These are phyloP conservation scores for Yarrowia sp. DNA, from an alignment of 805 yeast species.

Conservation along the genomic window DNA sequence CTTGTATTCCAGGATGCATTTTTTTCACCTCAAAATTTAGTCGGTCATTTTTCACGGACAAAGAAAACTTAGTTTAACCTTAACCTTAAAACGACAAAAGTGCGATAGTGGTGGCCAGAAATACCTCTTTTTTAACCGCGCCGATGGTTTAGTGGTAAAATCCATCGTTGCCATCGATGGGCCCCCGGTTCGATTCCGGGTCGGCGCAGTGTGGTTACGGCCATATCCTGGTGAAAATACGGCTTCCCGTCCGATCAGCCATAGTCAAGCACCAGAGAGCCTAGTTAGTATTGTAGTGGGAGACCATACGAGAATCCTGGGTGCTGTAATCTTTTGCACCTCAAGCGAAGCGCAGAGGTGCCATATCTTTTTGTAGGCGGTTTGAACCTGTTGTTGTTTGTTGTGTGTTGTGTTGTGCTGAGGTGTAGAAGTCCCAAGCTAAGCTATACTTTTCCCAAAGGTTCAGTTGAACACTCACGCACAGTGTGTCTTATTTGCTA, in stretches of 20 bases:
- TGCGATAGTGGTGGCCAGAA: background rate
- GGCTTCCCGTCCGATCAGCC: slow-evolving; percentile 23
- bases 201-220: slow-evolving; percentile 11
- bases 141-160: slow-evolving; percentile 20
- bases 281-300: slow-evolving; percentile 15
- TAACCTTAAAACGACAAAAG: background rate
- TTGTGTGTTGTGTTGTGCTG: no score
- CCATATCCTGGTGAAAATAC: slow-evolving; percentile 19
- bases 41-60: background rate
- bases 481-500: no score
- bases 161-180: slow-evolving; percentile 23
- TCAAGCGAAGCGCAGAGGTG: background rate
- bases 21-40: background rate
- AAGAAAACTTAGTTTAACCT: background rate
- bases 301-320: slow-evolving; percentile 20
- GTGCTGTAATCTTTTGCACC: slow-evolving; percentile 13
- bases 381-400: no score
- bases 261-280: slow-evolving; percentile 15
- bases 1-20: background rate
- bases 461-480: no score
- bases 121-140: background rate
- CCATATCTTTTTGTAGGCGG: no score
- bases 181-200: slow-evolving; percentile 25
- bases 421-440: no score
- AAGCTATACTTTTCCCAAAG: no score